phyloP scores from a whole-genome alignment of 1,284 basidiomycete species.

The Athelia sp. region DNA sequence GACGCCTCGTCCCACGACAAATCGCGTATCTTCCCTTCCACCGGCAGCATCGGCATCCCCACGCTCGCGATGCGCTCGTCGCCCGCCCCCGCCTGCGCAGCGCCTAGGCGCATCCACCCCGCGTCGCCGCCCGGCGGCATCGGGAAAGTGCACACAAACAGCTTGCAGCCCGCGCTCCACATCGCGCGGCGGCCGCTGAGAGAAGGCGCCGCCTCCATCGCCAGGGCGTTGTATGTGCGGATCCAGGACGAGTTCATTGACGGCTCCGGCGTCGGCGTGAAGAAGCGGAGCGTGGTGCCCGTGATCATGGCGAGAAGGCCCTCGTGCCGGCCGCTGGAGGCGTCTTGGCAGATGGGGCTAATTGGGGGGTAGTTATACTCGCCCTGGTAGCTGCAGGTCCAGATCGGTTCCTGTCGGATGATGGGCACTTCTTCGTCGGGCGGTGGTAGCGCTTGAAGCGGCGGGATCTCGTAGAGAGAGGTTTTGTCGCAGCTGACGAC shows the following conservation, averaged over 20 bases:
- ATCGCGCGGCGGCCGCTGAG: conserved; percentile 86
- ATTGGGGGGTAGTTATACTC: background rate
- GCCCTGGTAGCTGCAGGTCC: background rate
- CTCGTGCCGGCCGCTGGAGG: background rate
- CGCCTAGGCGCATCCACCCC: too few relatives aligned
- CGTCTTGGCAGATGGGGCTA: background rate
- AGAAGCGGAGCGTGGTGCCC: conserved; percentile 37
- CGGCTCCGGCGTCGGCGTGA: too few relatives aligned
- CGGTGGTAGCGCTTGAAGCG: conserved; percentile 75
- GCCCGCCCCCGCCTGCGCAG: too few relatives aligned
- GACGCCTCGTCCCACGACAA: background rate
- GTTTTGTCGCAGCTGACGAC: conserved; percentile 36
- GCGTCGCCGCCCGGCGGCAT: conserved; percentile 69
- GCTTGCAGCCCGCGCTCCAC: conserved; percentile 83
- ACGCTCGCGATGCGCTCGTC: too few relatives aligned
- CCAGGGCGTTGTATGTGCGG: conserved; percentile 89
- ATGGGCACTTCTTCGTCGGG: conserved; percentile 28
- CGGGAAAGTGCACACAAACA: conserved; percentile 71
- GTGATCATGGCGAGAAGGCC: conserved; percentile 46
- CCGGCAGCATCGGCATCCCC: too few relatives aligned
- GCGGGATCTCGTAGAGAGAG: conserved; percentile 17
- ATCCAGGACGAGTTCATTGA: conserved; percentile 92
- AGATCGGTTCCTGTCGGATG: conserved; percentile 24
- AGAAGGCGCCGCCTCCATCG: conserved; percentile 80
- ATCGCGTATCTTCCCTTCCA: too few relatives aligned